Conservation (phyloP, 2,329 filamentous ascomycete genomes). For the Talaromyces sp. region DNA sequence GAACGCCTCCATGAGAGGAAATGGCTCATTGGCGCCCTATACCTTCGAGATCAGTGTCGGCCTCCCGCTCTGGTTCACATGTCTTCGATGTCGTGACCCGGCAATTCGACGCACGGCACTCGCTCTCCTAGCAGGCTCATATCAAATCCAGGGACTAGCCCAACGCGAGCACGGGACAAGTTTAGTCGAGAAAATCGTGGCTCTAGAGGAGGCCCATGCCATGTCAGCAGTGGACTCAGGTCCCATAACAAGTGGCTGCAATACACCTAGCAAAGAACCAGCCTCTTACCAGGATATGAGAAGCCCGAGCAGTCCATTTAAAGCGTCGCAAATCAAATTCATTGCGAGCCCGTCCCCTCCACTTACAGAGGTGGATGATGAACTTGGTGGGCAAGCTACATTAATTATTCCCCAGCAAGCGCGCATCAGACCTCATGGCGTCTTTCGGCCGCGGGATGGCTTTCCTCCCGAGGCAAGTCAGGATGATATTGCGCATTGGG, state of each 20-base stretch:
- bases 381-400: neutral
- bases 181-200: conserved; percentile 30
- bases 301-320: neutral
- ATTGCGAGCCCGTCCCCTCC: neutral
- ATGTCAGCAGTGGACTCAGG: conserved; percentile 5
- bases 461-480: conserved; percentile 18
- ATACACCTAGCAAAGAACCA: neutral
- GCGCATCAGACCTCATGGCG: conserved; percentile 28
- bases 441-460: conserved; percentile 27
- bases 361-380: neutral
- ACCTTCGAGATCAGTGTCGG: conserved; percentile 36
- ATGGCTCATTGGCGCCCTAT: conserved; percentile 32
- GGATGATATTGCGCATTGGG: conserved; percentile 26
- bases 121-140: conserved; percentile 26
- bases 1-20: conserved; percentile 15
- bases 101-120: conserved; percentile 32
- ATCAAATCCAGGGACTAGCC: conserved; percentile 33
- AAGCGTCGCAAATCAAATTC: neutral
- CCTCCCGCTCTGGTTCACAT: conserved; percentile 35
- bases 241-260: neutral
- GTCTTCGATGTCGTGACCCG: conserved; percentile 37
- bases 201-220: conserved; percentile 32
- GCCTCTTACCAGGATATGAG: neutral
- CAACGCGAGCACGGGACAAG: conserved; percentile 18
- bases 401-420: conserved; percentile 27